phyloP scores from a whole-genome alignment of 1,284 basidiomycete species.

The Sutorius eximius region DNA sequence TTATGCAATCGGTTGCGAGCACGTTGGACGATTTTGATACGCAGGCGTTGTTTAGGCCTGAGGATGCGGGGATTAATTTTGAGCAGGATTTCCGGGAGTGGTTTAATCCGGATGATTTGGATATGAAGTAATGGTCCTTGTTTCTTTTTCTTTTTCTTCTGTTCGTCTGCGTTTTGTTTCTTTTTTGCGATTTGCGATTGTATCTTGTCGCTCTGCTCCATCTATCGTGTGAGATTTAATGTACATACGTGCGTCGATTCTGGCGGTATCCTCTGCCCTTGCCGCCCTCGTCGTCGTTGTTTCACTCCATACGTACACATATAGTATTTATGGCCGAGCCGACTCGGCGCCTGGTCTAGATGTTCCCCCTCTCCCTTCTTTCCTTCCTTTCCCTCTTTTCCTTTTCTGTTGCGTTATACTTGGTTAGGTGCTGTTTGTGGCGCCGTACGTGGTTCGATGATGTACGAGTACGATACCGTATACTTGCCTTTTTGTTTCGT shows the following conservation, averaged over 20 bases:
- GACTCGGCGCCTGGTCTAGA: no score
- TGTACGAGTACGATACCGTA: no score
- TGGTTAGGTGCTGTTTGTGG: no score
- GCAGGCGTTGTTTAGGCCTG: constrained; percentile 40
- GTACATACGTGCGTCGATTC: constrained; percentile 9
- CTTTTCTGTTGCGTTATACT: no score
- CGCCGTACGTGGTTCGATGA: no score
- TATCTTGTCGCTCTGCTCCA: constrained; percentile 7
- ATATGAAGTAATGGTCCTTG: constrained; percentile 28
- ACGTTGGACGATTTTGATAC: constrained; percentile 47
- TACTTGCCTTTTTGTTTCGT: no score
- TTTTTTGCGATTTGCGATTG: neutral
- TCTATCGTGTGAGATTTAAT: constrained; percentile 15
- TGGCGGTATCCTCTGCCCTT: no score
- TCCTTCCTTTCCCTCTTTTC: no score
- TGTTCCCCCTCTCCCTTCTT: no score
- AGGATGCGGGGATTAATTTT: constrained; percentile 53
- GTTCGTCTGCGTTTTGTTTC: neutral
- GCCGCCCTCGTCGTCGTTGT: no score
- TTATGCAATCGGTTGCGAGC: constrained; percentile 41
- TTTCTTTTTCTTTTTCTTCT: constrained; percentile 1
- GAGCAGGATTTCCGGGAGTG: constrained; percentile 69
- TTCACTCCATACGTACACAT: no score
- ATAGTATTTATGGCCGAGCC: no score
- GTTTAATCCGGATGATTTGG: constrained; percentile 57